A percentile compares a stretch with the other conserved stretches of the same genome.
phyloP scores from a whole-genome alignment of 106 monocot genomes.

The Agapanthus africanus region DNA sequence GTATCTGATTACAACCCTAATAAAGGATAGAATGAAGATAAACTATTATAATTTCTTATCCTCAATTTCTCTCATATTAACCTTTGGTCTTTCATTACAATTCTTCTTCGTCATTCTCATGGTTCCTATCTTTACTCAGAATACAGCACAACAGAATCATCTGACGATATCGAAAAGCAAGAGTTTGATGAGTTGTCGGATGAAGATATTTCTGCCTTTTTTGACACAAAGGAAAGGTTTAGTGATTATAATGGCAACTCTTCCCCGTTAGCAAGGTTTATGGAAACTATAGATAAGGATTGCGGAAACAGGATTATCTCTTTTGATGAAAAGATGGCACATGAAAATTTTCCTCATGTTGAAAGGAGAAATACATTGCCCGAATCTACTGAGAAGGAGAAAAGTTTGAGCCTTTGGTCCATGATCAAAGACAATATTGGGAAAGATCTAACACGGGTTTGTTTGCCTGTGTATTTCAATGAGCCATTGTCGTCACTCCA shows the following conservation, averaged over 20 bases:
- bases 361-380: constrained; percentile 65
- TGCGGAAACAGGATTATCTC: constrained; percentile 4
- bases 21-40: no score
- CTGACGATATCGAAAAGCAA: constrained; percentile 89
- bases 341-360: constrained; percentile 14
- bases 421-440: constrained; percentile 95
- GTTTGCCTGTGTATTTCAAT: constrained; percentile 94
- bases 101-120: background rate
- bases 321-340: constrained; percentile 6
- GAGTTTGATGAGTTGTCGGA: constrained; percentile 69
- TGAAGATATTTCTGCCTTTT: constrained; percentile 61
- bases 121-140: constrained; percentile 32
- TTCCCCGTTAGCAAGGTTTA: background rate
- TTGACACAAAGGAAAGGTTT: constrained; percentile 64
- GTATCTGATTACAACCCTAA: no score
- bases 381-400: constrained; percentile 76
- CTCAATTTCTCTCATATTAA: no score
- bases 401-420: constrained; percentile 89
- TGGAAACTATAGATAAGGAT: background rate
- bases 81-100: no score
- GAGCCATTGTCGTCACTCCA: constrained; percentile 84
- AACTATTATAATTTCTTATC: no score
- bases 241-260: constrained; percentile 21
- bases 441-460: constrained; percentile 88
- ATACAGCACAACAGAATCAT: constrained; percentile 91